Base-by-base conservation (phyloP, 1,284 basidiomycete genomes). In the Naganishia sp. region DNA sequence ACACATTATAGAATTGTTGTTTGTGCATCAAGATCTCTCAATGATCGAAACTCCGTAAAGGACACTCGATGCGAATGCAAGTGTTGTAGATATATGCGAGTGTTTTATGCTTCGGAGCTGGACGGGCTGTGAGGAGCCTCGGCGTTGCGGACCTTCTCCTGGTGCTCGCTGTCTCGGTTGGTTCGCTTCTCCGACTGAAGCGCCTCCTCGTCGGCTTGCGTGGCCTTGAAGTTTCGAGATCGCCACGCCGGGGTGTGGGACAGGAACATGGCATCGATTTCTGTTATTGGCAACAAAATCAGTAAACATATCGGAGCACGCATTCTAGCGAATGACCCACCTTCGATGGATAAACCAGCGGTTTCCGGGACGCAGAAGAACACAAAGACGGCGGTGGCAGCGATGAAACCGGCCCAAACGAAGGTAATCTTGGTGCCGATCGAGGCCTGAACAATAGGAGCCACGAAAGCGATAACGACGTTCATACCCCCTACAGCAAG, bases 331-430 rank as follows among this genome's bases (percentile, higher is more conserved):
- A 6, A 11, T 6, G 36, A 36, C 36, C 6, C 36, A 36, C 36
- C 36, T 55, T 78, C 79, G 63, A 80, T 73, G 11, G 74, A 74
- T 57, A 74, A 66, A 48, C 75, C 79, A 68, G 72, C 74, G 65
- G 75, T 80, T 68, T 81, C 80, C 28, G 80, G 80, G 44, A 81
- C 73, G 70, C 76, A 78, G 71, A 78, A 74, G 74, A 77, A 80
- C 44, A 75, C 74, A 66, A 80, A 80, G 55, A 70, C 45, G 68
- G 75, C 57, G 28, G 68, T 55, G 16, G 52, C 59, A 33, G 64
- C 72, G 55, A 79, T 75, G 63, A 76, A 75, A 31, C 79, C 78
- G 3, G 79, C 78, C 76, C 79, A 81, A 45, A 79, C 67, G 55
- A 80, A 80, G 52, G 73, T 74, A 70, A 78, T 77, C 54, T 75